phyloP scores from a whole-genome alignment of 2,329 filamentous ascomycete genomes.

The Trichoderma citrinoviride region DNA sequence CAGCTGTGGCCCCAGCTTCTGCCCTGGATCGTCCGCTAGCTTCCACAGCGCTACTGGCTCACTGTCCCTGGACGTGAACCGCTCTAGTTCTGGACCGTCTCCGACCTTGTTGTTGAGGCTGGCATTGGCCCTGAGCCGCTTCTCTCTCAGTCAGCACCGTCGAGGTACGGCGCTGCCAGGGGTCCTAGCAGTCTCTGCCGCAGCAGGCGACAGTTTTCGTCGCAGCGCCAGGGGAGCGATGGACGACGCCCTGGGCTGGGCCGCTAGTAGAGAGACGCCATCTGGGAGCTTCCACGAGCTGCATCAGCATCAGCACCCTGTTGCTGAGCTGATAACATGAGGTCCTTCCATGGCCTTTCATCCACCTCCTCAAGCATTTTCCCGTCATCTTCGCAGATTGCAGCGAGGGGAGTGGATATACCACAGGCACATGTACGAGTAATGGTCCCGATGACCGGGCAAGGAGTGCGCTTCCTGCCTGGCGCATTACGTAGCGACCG shows the following conservation, averaged over 20 bases:
- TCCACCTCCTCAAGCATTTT: not conserved
- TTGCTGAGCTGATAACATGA: not conserved
- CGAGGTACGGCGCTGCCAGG: constrained; percentile 13
- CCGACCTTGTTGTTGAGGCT: not conserved
- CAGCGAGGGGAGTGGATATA: constrained; percentile 1
- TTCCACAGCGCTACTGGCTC: constrained; percentile 13
- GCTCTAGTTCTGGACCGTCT: constrained; percentile 12
- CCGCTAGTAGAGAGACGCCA: constrained; percentile 1
- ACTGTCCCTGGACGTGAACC: constrained; percentile 11
- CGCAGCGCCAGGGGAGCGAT: not conserved
- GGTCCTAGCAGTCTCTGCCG: constrained; percentile 19
- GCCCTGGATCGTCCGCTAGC: constrained; percentile 22
- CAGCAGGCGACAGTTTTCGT: constrained; percentile 14
- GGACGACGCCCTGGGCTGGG: not conserved
- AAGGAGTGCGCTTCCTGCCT: not conserved
- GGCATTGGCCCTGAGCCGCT: constrained; percentile 16
- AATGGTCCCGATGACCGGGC: constrained; percentile 6
- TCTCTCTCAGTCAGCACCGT: not conserved
- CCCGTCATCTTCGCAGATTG: not conserved
- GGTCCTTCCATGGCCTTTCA: not conserved
- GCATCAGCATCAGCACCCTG: not conserved
- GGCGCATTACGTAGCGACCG: constrained; percentile 7
- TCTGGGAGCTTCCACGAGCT: not conserved
- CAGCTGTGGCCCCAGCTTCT: constrained; percentile 5
- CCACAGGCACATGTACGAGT: not conserved